These are phyloP conservation scores for Polychaeton citri DNA, from an alignment of 2,329 filamentous ascomycete genomes.

Conservation along the genomic window DNA sequence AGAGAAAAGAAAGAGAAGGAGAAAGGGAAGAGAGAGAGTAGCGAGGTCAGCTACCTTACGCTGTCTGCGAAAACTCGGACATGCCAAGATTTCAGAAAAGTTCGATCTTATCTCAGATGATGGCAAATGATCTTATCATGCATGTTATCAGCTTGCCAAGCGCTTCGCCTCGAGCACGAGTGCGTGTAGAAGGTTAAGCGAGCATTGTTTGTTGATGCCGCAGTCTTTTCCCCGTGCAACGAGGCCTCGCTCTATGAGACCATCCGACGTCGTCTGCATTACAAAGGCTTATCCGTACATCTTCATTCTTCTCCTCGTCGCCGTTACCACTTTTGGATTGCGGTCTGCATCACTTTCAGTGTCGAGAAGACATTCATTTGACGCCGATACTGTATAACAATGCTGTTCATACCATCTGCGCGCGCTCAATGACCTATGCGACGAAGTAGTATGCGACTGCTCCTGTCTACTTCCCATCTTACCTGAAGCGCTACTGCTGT, in stretches of 20 bases:
- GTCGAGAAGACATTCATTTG: no score
- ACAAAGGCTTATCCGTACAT: no score
- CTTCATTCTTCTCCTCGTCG: no score
- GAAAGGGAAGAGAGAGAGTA: conserved; percentile 3
- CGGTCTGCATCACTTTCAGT: no score
- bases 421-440: no score
- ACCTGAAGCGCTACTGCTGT: no score
- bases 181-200: not conserved
- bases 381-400: no score
- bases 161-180: no score
- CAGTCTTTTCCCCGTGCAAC: not conserved
- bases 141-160: no score
- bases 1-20: conserved; percentile 28
- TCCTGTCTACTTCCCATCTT: not conserved
- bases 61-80: conserved; percentile 4
- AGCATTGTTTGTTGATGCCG: not conserved
- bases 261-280: not conserved
- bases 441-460: not conserved
- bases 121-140: not conserved
- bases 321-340: no score
- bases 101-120: not conserved
- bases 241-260: not conserved
- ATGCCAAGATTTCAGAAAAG: not conserved
- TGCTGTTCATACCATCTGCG: no score
- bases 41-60: not conserved